These are phyloP conservation scores for Ceratorhiza oryzae-sativae DNA, from an alignment of 1,284 basidiomycete species.

Conservation along the genomic window DNA sequence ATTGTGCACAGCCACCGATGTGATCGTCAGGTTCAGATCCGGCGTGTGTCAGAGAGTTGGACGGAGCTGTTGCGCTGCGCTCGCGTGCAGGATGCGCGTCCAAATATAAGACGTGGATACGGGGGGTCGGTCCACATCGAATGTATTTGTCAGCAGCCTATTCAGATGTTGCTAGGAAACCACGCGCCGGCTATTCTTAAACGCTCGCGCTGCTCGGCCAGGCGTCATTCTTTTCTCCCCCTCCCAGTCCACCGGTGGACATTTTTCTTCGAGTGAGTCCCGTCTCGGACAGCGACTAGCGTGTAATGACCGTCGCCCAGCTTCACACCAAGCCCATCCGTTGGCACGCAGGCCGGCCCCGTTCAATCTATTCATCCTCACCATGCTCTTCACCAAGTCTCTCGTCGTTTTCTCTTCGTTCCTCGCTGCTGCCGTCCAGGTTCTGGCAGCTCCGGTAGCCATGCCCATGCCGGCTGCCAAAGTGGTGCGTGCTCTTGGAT, in stretches of 20 bases:
- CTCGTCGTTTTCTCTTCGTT: constrained; percentile 54
- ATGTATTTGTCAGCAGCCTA: background rate
- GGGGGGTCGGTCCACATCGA: constrained; percentile 3
- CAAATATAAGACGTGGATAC: constrained; percentile 17
- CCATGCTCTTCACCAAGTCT: constrained; percentile 57
- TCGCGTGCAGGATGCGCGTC: constrained; percentile 46
- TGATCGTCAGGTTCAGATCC: constrained; percentile 5
- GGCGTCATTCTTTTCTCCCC: constrained; percentile 41
- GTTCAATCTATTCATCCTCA: constrained; percentile 47
- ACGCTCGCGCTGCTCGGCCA: background rate
- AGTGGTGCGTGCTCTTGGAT: constrained; percentile 48
- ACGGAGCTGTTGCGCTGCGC: too few relatives aligned
- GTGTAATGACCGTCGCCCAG: background rate
- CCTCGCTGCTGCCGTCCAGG: constrained; percentile 54
- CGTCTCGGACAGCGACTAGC: background rate
- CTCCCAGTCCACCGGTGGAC: constrained; percentile 53
- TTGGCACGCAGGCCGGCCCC: constrained; percentile 43
- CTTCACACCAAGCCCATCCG: constrained; percentile 35
- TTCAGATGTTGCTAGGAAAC: constrained; percentile 18
- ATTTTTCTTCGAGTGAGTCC: constrained; percentile 46
- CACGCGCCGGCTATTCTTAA: background rate
- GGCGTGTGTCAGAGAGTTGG: constrained; percentile 42
- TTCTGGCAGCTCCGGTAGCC: constrained; percentile 57
- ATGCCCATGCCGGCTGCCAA: constrained; percentile 49
- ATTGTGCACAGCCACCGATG: constrained; percentile 28